Base-by-base conservation (phyloP, 257 asterid genomes). In the Penstemon davidsonii region DNA sequence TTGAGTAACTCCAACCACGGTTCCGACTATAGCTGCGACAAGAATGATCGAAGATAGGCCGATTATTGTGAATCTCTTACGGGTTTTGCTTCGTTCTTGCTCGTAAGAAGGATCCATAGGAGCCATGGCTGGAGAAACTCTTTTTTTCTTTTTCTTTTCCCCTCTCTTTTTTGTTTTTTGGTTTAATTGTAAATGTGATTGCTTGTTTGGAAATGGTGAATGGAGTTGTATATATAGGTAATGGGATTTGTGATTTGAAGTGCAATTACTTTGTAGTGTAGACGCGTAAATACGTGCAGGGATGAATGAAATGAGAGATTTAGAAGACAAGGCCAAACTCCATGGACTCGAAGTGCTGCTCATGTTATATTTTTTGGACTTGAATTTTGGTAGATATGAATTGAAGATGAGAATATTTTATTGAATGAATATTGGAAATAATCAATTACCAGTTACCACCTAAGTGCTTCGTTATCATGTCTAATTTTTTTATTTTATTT, bases 1-100 rank as follows among this genome's bases (percentile, higher is more conserved):
- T 33, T 79, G 76, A 1, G 90, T 43, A 50, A 71, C 84, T 13
- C 90, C 87, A 25, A 87, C 81, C 44, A 72, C 90, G 3, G 88
- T 75, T 4, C 81, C 95, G 0, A 83, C 81, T 0, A 84, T 65
- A 3, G 86, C 81, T 3, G 83, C 81, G 4, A 82, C 88, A 33
- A 90, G 88, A 56, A 90, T 67, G 0, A 90, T 12, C 49, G 85
- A 83, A 0, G 96, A 86, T 3, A 90, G 0, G 1, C 40, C 76
- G 36, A 90, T 88, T 56, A 86, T 75, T 13, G 81, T 53, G 67
- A 88, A 74, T 67, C 97, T 74, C 53, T 72, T 66, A 39, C 85
- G 82, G 1, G 94, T 70, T 62, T 75, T 88, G 47, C 75, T 57
- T 8, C 82, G 86, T 3, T 87, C 90, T 54, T 82, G 80, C 82